A percentile compares a stretch with the other conserved stretches of the same genome.
These are phyloP conservation scores for Podaxis mareebaensis DNA, from an alignment of 768 basidiomycete genomes.

Conservation along the genomic window DNA sequence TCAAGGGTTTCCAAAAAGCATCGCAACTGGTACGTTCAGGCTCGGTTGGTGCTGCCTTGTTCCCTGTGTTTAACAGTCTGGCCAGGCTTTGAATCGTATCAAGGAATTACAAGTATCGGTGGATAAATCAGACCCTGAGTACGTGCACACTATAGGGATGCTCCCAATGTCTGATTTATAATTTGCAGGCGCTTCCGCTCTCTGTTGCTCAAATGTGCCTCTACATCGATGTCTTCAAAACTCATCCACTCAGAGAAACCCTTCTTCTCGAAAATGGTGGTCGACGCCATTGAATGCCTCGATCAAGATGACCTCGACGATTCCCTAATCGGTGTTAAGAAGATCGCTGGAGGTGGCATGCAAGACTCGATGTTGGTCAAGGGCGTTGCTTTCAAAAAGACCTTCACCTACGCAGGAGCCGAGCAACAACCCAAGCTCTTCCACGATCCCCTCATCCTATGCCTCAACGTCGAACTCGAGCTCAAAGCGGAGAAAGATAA, in stretches of 20 bases:
- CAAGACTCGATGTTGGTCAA: constrained; percentile 89
- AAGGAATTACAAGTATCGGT: constrained; percentile 88
- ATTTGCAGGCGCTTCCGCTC: constrained; percentile 81
- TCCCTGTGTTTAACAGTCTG: constrained; percentile 17
- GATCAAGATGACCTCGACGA: constrained; percentile 95
- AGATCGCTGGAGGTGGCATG: constrained; percentile 96
- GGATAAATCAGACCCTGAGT: constrained; percentile 91
- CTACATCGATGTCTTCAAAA: constrained; percentile 99
- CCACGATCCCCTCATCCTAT: constrained; percentile 84
- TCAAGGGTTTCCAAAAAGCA: constrained; percentile 93
- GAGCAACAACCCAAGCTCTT: constrained; percentile 98
- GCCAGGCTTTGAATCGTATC: constrained; percentile 81
- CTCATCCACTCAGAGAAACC: constrained; percentile 98
- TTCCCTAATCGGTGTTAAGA: constrained; percentile 95
- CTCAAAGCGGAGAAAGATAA: constrained; percentile 99
- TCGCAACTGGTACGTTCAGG: constrained; percentile 69
- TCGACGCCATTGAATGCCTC: constrained; percentile 90
- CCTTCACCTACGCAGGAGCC: constrained; percentile 98
- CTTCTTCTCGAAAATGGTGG: constrained; percentile 98
- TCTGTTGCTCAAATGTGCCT: constrained; percentile 92
- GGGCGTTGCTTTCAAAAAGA: constrained; percentile 99
- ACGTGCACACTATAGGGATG: constrained; percentile 29
- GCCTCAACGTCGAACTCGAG: constrained; percentile 96
- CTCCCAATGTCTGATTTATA: constrained; percentile 16
- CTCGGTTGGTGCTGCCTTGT: constrained; percentile 5